These are phyloP conservation scores for Neostapfia colusana DNA, from an alignment of 176 grass and related monocot species.

Conservation along the genomic window DNA sequence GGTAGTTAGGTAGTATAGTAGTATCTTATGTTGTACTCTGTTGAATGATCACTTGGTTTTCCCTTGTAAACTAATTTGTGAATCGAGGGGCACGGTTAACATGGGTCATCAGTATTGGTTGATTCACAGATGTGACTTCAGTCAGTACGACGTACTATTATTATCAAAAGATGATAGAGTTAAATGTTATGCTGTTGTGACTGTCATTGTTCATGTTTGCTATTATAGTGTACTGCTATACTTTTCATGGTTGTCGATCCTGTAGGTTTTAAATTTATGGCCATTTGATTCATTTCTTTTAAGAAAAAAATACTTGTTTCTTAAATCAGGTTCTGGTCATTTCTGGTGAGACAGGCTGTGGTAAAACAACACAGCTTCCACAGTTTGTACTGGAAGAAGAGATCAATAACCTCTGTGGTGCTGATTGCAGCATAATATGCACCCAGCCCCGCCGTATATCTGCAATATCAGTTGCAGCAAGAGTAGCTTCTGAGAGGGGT, in stretches of 20 bases:
- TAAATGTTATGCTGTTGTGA: background rate
- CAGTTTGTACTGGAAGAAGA: slow-evolving; percentile 96
- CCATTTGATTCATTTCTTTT: background rate
- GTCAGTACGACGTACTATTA: background rate
- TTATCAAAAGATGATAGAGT: slow-evolving; percentile 5
- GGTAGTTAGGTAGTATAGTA: background rate
- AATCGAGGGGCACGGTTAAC: slow-evolving; percentile 10
- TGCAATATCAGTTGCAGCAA: slow-evolving; percentile 86
- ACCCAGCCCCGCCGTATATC: slow-evolving; percentile 97
- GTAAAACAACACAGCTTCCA: slow-evolving; percentile 95
- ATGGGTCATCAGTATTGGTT: background rate
- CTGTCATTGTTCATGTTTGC: slow-evolving; percentile 19
- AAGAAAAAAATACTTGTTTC: slow-evolving; percentile 8
- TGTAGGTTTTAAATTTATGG: background rate
- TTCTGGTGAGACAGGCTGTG: slow-evolving; percentile 95
- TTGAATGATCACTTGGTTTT: background rate
- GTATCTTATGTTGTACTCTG: background rate
- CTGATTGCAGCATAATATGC: slow-evolving; percentile 92
- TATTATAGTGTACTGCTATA: slow-evolving; percentile 19
- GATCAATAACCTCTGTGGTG: slow-evolving; percentile 70
- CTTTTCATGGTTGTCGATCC: background rate
- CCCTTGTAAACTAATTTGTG: slow-evolving; percentile 15
- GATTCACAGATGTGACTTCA: background rate
- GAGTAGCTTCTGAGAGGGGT: slow-evolving; percentile 82
- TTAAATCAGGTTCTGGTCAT: slow-evolving; percentile 77